Evolutionary conservation across 2,329 filamentous ascomycete genomes (phyloP), one percentile per base, ranked within the genome.

Genomic region (Microcyclospora tardicrescens): DNA sequence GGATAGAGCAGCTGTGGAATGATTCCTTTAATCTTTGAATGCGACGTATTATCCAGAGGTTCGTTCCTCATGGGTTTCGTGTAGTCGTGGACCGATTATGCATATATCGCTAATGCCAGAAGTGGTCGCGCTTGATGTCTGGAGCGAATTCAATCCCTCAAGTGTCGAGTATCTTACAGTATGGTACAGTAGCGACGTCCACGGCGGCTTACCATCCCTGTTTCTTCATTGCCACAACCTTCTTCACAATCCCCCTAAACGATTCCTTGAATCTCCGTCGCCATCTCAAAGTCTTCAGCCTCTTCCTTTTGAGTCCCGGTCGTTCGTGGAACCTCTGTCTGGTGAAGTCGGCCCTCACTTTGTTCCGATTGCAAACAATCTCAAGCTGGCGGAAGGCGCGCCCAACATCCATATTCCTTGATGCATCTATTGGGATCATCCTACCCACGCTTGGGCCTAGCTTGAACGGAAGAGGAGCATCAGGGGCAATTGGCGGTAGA

Each of bases 241-340:
- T 68, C 31, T 52, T 57, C 6, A 84, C 72, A 10, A 76, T 73
- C 5, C 71, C 70, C 58, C 66, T 69, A 61, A 91, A 87, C 3
- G 77, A 79, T 27, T 59, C 58, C 67, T 74, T 77, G 62, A 89
- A 91, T 43, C 75, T 72, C 46, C 49, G 63, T 57, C 74, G 70
- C 79, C 81, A 86, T 44, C 83, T 68, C 66, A 79, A 67, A 43
- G 73, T 77, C 58, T 65, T 67, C 49, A 85, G 61, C 52, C 84
- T 72, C 75, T 91, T 93, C 61, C 79, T 71, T 72, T 82, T 85
- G 53, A 84, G 53, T 2, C 84, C 84, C 0, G 72, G 71, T 34
- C 84, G 66, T 67, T 91, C 84, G 60, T 93, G 80, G 52, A 76
- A 84, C 46, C 68, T 67, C 62, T 91, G 84, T 45, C 51, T 58